Evolutionary conservation across 2,329 filamentous ascomycete species (phyloP), one percentile per base, ranked within the genome.

Genomic region (Scedosporium apiospermum): DNA sequence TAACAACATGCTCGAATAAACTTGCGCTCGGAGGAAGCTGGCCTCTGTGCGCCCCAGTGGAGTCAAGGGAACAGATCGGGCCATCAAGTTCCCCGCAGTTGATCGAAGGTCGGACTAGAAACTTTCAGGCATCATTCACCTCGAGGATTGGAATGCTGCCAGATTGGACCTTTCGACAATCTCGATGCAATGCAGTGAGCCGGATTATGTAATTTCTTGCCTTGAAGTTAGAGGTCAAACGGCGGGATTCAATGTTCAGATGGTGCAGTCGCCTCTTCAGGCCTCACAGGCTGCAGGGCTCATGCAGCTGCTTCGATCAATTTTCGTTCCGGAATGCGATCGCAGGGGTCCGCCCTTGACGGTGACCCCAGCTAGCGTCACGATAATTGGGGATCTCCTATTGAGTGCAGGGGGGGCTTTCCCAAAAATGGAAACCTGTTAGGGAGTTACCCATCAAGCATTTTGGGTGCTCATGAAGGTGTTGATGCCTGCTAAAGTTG

Each of bases 291-390:
- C 59, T 61, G 59, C 59, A 61, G 38, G 44, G 12, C 18, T n/a
- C 59, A 38, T 61, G 59, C 59, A 61, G 42, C n/a, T 34, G 9
- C 59, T 61, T 61, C 59, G 44, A 60, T 60, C 58, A 46, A 21
- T 60, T 38, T 60, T 60, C 59, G 59, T 61, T 61, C 59, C 59
- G 59, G 30, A 51, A 34, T 27, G 16, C 58, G 41, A 44, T 26
- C 51, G 41, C 59, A 61, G 59, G 59, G 59, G 38, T 55, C 26
- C 23, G 14, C 42, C 59, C 21, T 41, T 27, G 42, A 21, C 59
- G n/a, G 21, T 26, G 6, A 18, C 27, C n/a, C 59, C 42, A 6
- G 57, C 21, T 38, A n/a, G 27, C 30, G 16, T 58, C n/a, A 38
- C 34, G 21, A 58, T 34, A 57, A 57, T n/a, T 14, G 16, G 57